Evolutionary conservation across 805 yeast genomes (phyloP).

Genomic region (Schizosaccharomyces cryophilus): DNA sequence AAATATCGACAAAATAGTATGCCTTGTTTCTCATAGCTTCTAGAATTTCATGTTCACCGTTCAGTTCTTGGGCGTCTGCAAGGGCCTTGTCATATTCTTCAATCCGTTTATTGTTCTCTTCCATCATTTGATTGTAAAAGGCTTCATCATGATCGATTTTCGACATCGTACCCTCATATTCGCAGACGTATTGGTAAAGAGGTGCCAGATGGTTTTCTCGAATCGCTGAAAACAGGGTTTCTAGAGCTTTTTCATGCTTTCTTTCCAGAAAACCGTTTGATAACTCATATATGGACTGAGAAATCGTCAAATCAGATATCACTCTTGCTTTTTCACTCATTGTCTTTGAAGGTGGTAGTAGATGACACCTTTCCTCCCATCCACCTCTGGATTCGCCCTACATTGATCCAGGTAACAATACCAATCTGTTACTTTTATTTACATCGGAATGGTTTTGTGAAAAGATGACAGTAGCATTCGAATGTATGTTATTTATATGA

Average conservation of each 20-base stretch:
- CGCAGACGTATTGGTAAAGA: constrained; percentile 41
- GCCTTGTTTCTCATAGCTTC: constrained; percentile 60
- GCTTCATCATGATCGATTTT: constrained; percentile 35
- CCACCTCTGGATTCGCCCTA: too few relatives aligned
- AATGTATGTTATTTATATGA: too few relatives aligned
- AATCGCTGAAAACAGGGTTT: constrained; percentile 29
- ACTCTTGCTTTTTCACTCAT: constrained; percentile 1
- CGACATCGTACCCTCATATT: constrained; percentile 18
- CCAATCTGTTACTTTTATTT: too few relatives aligned
- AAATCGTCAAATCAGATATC: constrained; percentile 56
- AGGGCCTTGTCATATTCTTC: constrained; percentile 22
- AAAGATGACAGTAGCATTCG: too few relatives aligned
- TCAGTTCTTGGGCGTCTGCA: constrained; percentile 36
- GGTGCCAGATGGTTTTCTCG: constrained; percentile 49
- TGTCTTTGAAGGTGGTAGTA: background rate
- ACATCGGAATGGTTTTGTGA: too few relatives aligned
- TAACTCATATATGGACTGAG: constrained; percentile 55
- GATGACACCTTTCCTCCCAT: too few relatives aligned
- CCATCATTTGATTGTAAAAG: constrained; percentile 26
- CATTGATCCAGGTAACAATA: too few relatives aligned
- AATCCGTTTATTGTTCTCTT: constrained; percentile 32
- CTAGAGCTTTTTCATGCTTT: constrained; percentile 20
- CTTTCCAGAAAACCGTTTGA: constrained; percentile 17
- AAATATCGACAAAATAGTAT: constrained; percentile 64
- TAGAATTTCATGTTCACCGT: constrained; percentile 65